Evolutionary conservation across 257 asterid genomes (phyloP), one percentile per base, ranked within the genome.

Genomic region (Schizonepeta tenuifolia): DNA sequence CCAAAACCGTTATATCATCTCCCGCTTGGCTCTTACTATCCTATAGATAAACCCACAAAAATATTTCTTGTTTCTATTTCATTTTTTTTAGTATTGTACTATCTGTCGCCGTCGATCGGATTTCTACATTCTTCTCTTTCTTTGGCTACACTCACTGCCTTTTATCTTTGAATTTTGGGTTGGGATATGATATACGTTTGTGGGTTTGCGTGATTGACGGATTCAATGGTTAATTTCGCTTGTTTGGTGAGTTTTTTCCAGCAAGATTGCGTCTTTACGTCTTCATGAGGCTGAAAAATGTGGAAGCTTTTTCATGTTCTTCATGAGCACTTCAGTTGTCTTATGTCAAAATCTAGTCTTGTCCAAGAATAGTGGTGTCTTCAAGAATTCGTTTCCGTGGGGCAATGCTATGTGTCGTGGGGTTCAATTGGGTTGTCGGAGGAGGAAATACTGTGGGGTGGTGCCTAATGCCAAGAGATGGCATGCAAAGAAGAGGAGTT

Each of bases 301-400:
- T 83, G 88, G 95, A 75, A 28, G 81, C 71, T 64, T 38, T 68
- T 74, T 59, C 88, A 86, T 82, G 87, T 84, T 78, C 84, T 89
- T 88, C 84, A 94, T 94, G 99, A 91, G 97, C 95, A 81, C 88
- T 82, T 90, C 96, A 83, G 74, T 86, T 75, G 80, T 87, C 75
- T 81, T 87, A 46, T 85, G 93, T 76, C 87, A 80, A 83, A 88
- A 78, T 78, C 82, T 85, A 60, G 58, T 83, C 67, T 77, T 83
- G 47, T 82, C 62, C 75, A 85, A 78, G 54, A 81, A 68, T 38
- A 63, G 73, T 64, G 56, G 76, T 24, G 56, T 65, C 62, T 63
- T 46, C 13, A 54, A 65, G 2, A 80, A 62, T 66, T 74, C 83
- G 5, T 75, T 85, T 66, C 70, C 62, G n/a, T 74, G 67, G 46